Evolutionary conservation across 208 protist genomes (phyloP).

Genomic region (Leishmania gerbilli): DNA sequence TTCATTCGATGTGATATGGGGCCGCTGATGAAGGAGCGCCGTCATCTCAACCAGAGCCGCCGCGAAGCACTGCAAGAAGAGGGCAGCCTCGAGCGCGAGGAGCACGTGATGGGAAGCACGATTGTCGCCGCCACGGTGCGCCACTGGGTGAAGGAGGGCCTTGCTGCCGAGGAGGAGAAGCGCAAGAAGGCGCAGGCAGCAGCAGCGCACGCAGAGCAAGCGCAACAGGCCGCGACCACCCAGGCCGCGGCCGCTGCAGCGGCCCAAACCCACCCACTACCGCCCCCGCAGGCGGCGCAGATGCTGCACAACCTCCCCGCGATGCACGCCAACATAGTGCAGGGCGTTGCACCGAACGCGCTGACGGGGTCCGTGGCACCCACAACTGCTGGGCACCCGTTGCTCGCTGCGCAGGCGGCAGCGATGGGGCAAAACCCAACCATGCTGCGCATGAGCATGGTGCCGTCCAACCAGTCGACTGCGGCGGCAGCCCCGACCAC

Average conservation of each 20-base stretch:
- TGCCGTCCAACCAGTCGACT: slow-evolving; percentile 12
- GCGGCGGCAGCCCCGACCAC: background rate
- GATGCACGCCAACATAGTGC: slow-evolving; percentile 8
- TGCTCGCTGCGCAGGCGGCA: slow-evolving; percentile 19
- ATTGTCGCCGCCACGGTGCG: slow-evolving; percentile 44
- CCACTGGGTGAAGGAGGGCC: slow-evolving; percentile 60
- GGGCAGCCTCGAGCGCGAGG: slow-evolving; percentile 52
- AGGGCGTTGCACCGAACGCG: background rate
- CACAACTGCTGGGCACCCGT: background rate
- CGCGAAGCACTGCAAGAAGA: slow-evolving; percentile 64
- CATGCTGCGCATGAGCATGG: slow-evolving; percentile 25
- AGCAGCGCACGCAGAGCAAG: slow-evolving; percentile 4
- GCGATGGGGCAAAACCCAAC: slow-evolving; percentile 15
- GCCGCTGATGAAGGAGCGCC: slow-evolving; percentile 78
- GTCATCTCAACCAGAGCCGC: slow-evolving; percentile 48
- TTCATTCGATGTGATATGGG: slow-evolving; percentile 80
- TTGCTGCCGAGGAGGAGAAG: slow-evolving; percentile 38
- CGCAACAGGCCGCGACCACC: background rate
- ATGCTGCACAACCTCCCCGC: background rate
- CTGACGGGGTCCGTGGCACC: background rate
- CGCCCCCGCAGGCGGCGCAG: slow-evolving; percentile 5
- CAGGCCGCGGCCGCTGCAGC: background rate
- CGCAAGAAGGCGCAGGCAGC: slow-evolving; percentile 20
- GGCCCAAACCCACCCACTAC: slow-evolving; percentile 9
- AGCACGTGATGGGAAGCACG: slow-evolving; percentile 61